A percentile compares a stretch with the other conserved stretches of the same genome.
These are phyloP conservation scores for Urostyla sp. DNA, from an alignment of 73 alveolate species.

Conservation along the genomic window DNA sequence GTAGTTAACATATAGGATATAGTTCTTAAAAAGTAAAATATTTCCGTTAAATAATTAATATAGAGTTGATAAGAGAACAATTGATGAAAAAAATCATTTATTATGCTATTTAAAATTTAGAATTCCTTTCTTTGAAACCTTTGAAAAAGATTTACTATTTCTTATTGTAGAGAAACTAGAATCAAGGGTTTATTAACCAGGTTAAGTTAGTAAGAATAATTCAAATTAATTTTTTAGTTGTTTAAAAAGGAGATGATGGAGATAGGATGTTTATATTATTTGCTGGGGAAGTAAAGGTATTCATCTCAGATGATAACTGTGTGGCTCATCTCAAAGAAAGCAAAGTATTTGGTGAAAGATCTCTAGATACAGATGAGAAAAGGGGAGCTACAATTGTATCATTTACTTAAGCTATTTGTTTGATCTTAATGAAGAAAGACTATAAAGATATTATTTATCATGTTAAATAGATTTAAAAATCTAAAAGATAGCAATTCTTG, in stretches of 20 bases:
- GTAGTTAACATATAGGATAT: slow-evolving; percentile 37
- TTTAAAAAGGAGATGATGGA: slow-evolving; percentile 42
- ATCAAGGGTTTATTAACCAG: neutral
- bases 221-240: neutral
- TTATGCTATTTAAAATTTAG: slow-evolving; percentile 37
- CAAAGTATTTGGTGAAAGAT: slow-evolving; percentile 53
- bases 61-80: slow-evolving; percentile 47
- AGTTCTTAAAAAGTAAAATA: slow-evolving; percentile 20
- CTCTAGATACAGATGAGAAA: slow-evolving; percentile 39
- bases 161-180: slow-evolving; percentile 49
- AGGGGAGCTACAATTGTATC: slow-evolving; percentile 43
- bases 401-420: neutral
- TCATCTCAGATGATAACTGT: slow-evolving; percentile 11
- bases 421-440: slow-evolving; percentile 18
- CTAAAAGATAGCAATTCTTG: slow-evolving; percentile 37
- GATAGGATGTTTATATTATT: slow-evolving; percentile 45
- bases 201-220: slow-evolving; percentile 1
- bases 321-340: slow-evolving; percentile 18
- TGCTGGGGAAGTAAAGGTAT: slow-evolving; percentile 24
- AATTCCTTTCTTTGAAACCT: slow-evolving; percentile 53
- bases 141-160: slow-evolving; percentile 43
- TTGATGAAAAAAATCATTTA: slow-evolving; percentile 45
- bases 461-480: slow-evolving; percentile 27
- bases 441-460: slow-evolving; percentile 52
- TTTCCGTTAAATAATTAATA: neutral